Evolutionary conservation across 805 yeast genomes (phyloP).

Genomic region (Scheffersomyces coipomensis): DNA sequence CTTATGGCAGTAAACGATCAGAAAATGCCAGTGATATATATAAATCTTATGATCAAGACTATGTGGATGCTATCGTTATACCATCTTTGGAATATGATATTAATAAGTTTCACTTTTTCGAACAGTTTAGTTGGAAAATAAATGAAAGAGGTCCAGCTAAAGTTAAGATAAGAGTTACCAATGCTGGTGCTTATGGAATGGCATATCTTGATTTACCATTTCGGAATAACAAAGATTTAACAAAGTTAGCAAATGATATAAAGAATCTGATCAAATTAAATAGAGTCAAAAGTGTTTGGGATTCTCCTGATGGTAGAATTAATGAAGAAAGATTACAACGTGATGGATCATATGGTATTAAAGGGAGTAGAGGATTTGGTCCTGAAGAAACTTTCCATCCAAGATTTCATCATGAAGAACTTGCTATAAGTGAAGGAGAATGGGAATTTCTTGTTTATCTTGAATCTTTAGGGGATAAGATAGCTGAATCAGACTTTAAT

Average conservation of each 20-base stretch:
- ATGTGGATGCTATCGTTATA: slow-evolving; percentile 28
- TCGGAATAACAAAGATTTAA: slow-evolving; percentile 13
- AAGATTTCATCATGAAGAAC: slow-evolving; percentile 19
- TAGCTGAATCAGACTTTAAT: too few relatives aligned
- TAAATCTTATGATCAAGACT: slow-evolving; percentile 29
- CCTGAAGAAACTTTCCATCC: slow-evolving; percentile 28
- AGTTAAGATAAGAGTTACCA: slow-evolving; percentile 27
- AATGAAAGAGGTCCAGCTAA: slow-evolving; percentile 35
- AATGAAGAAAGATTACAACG: slow-evolving; percentile 7
- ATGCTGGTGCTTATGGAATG: slow-evolving; percentile 29
- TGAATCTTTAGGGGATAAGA: not conserved
- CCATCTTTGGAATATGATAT: slow-evolving; percentile 34
- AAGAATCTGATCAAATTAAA: slow-evolving; percentile 23
- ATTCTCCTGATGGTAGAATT: slow-evolving; percentile 5
- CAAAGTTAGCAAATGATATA: slow-evolving; percentile 28
- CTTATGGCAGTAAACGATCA: not conserved
- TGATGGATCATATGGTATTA: slow-evolving; percentile 31
- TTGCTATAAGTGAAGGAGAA: slow-evolving; percentile 27
- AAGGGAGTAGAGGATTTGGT: slow-evolving; percentile 26
- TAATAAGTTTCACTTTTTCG: slow-evolving; percentile 23
- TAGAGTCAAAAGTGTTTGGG: slow-evolving; percentile 30
- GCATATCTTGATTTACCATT: slow-evolving; percentile 28
- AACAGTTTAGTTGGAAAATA: slow-evolving; percentile 16
- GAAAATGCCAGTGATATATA: not conserved
- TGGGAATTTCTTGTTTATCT: slow-evolving; percentile 29